Evolutionary conservation across 192 early-diverging fungal genomes (phyloP), one percentile per base, ranked within the genome.

Genomic region (Mortierella alpina): DNA sequence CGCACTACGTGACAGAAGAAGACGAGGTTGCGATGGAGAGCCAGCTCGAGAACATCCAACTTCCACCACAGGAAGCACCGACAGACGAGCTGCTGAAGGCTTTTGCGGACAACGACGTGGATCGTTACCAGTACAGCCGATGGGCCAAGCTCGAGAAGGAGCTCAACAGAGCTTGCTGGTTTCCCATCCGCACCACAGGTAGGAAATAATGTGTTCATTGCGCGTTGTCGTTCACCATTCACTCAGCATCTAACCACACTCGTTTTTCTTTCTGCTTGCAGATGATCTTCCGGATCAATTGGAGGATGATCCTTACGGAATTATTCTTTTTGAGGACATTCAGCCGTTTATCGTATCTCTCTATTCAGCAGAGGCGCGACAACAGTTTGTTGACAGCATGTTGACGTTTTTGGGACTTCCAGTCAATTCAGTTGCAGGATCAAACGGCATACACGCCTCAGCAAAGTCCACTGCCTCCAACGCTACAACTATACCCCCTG

Each of bases 251-350:
- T 66, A 31, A 51, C 20, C 22, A 18, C 39, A 45, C 39, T 64
- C 6, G 6, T 50, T 40, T 40, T 49, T 39, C 22, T 48, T 56
- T 23, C 18, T 70, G 12, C 14, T 15, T n/a, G 0, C 57, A 82
- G 85, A 73, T 47, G 66, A 74, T 6, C 18, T 83, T 5, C 72
- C 82, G 18, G 73, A 84, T 5, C n/a, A 63, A 6, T 54, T 86
- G 15, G 73, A 79, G 41, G 78, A 90, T 15, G 89, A 90, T 66
- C 87, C 89, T 1, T 90, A 83, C 54, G 80, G 76, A 20, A 73
- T 88, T 10, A 69, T 84, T 12, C 68, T 90, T 39, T 90, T 88
- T 61, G 86, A 90, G 39, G 89, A 90, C 60, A 78, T 88, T 11
- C 77, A 64, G 7, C 71, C 77, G 0, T 85, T 85, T 8, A 68